Evolutionary conservation across 2,329 filamentous ascomycete genomes (phyloP).

Genomic region (Davidsoniella neocaledoniae): DNA sequence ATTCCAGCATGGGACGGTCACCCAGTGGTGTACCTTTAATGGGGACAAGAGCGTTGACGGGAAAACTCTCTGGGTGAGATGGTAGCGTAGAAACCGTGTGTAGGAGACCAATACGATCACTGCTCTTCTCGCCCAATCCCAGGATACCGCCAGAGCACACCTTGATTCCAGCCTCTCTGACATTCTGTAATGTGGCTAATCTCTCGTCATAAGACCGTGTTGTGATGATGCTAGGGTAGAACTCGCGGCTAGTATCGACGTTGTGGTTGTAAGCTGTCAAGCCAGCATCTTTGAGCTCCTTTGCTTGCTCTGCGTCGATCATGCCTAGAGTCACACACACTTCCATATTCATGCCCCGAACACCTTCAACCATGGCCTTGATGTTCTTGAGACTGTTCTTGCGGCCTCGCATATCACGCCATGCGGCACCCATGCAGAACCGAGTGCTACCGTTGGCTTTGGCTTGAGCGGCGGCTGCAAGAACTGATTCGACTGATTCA

Average conservation of each 20-base stretch:
- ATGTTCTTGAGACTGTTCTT: conserved; percentile 73
- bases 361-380: conserved; percentile 69
- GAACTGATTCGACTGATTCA: conserved; percentile 62
- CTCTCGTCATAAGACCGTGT: conserved; percentile 80
- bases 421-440: conserved; percentile 91
- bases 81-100: conserved; percentile 70
- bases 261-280: conserved; percentile 93
- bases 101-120: conserved; percentile 68
- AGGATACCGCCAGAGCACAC: conserved; percentile 84
- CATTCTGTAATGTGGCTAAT: conserved; percentile 59
- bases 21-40: conserved; percentile 81
- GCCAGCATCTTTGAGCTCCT: conserved; percentile 66
- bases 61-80: conserved; percentile 74
- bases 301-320: conserved; percentile 68
- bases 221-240: conserved; percentile 73
- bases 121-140: conserved; percentile 61
- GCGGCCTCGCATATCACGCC: conserved; percentile 84
- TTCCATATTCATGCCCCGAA: conserved; percentile 72
- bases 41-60: conserved; percentile 78
- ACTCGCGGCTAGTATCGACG: conserved; percentile 75
- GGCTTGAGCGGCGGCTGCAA: conserved; percentile 59
- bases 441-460: conserved; percentile 73
- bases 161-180: conserved; percentile 72
- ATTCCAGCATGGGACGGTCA: conserved; percentile 53
- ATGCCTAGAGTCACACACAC: conserved; percentile 87